A percentile compares a stretch with the other conserved stretches of the same genome.
Conservation (phyloP, 208 protist species). For the Leishmania braziliensis region DNA sequence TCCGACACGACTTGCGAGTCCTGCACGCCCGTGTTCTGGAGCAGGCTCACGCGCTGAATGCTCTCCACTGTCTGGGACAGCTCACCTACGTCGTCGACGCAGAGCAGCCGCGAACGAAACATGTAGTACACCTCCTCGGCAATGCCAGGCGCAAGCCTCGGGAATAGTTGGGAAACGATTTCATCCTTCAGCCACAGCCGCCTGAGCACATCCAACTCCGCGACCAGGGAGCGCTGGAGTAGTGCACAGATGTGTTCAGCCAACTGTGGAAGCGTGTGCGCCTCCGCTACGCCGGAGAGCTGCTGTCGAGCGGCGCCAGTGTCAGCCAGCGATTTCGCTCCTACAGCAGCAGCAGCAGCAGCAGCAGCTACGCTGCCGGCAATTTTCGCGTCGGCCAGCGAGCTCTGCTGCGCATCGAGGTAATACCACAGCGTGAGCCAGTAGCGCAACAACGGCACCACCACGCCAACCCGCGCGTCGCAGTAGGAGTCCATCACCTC, state of each 20-base stretch:
- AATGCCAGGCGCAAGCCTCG: constrained; percentile 58
- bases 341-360: not conserved
- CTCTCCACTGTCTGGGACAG: constrained; percentile 67
- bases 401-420: constrained; percentile 24
- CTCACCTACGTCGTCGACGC: constrained; percentile 76
- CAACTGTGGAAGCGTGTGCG: constrained; percentile 51
- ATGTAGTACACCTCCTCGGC: constrained; percentile 78
- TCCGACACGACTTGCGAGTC: constrained; percentile 49
- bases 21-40: constrained; percentile 31
- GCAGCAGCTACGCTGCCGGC: not conserved
- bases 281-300: constrained; percentile 22
- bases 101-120: constrained; percentile 81
- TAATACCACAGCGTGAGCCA: constrained; percentile 60
- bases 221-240: constrained; percentile 56
- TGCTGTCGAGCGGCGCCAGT: constrained; percentile 9
- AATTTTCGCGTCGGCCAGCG: constrained; percentile 4
- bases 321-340: not conserved
- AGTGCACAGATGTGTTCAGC: constrained; percentile 54
- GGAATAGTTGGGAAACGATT: constrained; percentile 51
- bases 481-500: constrained; percentile 72
- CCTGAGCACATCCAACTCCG: constrained; percentile 62
- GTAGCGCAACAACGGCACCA: constrained; percentile 66
- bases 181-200: constrained; percentile 83
- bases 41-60: constrained; percentile 60
- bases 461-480: constrained; percentile 58